A percentile compares a stretch with the other conserved stretches of the same genome.
phyloP scores from a whole-genome alignment of 1,284 basidiomycete genomes.

The Golubevia sp. region DNA sequence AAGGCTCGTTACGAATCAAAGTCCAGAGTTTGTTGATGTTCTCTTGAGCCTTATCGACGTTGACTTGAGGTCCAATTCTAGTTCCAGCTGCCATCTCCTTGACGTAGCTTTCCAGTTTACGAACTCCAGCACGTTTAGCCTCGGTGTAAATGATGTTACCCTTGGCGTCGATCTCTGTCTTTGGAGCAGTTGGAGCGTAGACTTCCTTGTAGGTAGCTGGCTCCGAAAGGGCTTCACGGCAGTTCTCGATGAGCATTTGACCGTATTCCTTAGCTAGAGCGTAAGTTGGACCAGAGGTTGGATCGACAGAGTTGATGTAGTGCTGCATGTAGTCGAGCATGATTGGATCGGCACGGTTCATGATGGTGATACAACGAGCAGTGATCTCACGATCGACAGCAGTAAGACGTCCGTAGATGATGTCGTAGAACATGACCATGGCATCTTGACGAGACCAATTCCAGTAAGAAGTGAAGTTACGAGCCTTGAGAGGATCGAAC shows the following conservation, averaged over 20 bases:
- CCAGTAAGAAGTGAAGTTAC: constrained; percentile 97
- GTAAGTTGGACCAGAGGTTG: constrained; percentile 81
- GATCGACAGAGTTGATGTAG: constrained; percentile 82
- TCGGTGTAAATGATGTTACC: constrained; percentile 95
- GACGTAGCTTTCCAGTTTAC: constrained; percentile 96
- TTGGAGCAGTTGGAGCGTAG: constrained; percentile 81
- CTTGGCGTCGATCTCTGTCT: constrained; percentile 87
- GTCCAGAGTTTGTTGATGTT: constrained; percentile 96
- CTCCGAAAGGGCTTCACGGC: constrained; percentile 78
- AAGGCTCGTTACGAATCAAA: constrained; percentile 92
- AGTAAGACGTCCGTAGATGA: constrained; percentile 89
- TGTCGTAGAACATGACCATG: constrained; percentile 93
- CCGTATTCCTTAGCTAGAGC: constrained; percentile 94
- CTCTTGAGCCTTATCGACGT: constrained; percentile 88
- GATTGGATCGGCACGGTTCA: constrained; percentile 88
- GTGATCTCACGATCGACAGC: constrained; percentile 74
- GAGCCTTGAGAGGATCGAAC: constrained; percentile 93
- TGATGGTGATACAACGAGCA: constrained; percentile 85
- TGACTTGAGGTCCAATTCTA: constrained; percentile 63
- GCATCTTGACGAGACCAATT: constrained; percentile 98
- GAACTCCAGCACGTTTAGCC: constrained; percentile 89
- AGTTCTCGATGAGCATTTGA: constrained; percentile 93
- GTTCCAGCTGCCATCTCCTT: constrained; percentile 98
- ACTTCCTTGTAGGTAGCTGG: constrained; percentile 82
- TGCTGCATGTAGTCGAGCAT: constrained; percentile 84